Percentiles rank a stretch among this genome's conserved stretches.
phyloP scores from a whole-genome alignment of 202 grass and related monocot species.

The Brachypodium distachyon region DNA sequence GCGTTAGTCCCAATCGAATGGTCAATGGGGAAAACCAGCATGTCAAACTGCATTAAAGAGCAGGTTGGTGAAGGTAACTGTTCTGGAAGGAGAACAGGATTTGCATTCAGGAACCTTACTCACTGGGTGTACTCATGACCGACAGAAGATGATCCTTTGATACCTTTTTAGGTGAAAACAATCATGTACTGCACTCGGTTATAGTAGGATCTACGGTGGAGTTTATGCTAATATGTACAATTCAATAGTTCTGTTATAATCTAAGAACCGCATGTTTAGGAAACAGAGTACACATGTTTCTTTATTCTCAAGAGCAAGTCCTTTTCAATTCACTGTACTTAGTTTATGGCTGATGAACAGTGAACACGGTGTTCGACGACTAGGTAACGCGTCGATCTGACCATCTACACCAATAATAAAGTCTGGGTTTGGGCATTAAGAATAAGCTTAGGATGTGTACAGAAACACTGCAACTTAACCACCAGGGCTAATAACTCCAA shows the following conservation, averaged over 20 bases:
- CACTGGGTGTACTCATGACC: background rate
- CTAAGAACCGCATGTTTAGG: background rate
- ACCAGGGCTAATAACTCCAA: background rate
- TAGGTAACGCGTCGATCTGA: background rate
- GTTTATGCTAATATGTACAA: background rate
- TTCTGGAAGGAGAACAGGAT: background rate
- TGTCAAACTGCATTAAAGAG: slow-evolving; percentile 12
- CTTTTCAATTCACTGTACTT: background rate
- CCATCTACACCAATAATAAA: slow-evolving; percentile 8
- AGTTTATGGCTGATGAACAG: slow-evolving; percentile 2
- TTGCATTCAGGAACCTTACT: background rate
- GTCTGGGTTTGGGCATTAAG: background rate
- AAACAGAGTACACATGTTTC: background rate
- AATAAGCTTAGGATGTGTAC: slow-evolving; percentile 10
- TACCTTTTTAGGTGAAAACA: background rate
- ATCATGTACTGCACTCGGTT: background rate
- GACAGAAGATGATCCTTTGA: background rate
- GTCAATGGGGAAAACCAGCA: background rate
- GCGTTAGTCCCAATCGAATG: background rate
- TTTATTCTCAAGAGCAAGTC: background rate
- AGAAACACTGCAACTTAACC: background rate
- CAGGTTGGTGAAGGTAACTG: background rate
- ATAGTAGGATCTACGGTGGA: background rate
- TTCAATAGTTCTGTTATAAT: background rate
- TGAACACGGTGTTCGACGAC: background rate